Conservation (phyloP, 768 basidiomycete genomes). For the Macrolepiota fuliginosa region DNA sequence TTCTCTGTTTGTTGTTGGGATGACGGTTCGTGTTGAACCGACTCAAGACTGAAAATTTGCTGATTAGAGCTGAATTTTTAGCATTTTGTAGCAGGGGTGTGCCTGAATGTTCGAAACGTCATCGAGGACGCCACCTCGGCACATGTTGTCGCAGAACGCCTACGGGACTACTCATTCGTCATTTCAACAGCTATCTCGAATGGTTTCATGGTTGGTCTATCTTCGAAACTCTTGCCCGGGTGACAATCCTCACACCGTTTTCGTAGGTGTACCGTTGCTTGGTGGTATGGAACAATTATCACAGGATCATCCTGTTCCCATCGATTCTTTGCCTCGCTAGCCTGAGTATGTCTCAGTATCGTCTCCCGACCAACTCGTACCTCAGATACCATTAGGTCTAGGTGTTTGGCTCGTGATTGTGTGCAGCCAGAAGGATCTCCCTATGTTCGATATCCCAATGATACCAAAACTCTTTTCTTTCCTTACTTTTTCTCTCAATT, state of each 20-base stretch:
- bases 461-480: not conserved
- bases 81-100: not conserved
- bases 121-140: not conserved
- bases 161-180: not conserved
- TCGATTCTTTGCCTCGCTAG: not conserved
- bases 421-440: not conserved
- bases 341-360: not conserved
- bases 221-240: not conserved
- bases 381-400: not conserved
- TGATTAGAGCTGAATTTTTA: not conserved
- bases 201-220: slow-evolving; percentile 4
- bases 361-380: not conserved
- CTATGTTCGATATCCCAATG: not conserved
- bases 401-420: not conserved
- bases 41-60: not conserved
- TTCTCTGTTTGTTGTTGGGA: not conserved
- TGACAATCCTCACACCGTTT: not conserved
- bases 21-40: not conserved
- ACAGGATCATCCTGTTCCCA: slow-evolving; percentile 7
- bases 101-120: not conserved
- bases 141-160: not conserved
- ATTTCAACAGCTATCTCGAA: not conserved
- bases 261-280: slow-evolving; percentile 14
- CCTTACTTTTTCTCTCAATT: not conserved
- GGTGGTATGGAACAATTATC: slow-evolving; percentile 9